phyloP scores from a whole-genome alignment of 345 rosid genomes.

The Trapa bicornis region DNA sequence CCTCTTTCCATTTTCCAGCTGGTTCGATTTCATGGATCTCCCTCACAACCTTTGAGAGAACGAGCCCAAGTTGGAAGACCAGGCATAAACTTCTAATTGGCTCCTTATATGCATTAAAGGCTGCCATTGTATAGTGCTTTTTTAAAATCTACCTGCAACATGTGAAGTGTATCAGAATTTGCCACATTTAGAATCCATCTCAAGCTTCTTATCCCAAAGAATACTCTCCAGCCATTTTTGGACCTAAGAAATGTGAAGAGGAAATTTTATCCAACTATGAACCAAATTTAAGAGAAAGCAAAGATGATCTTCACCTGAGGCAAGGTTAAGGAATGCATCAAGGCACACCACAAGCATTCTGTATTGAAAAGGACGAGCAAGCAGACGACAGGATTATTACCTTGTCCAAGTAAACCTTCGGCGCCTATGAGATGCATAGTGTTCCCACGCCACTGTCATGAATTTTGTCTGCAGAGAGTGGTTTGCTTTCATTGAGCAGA shows the following conservation, averaged over 20 bases:
- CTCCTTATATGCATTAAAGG: not conserved
- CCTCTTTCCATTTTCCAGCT: constrained; percentile 56
- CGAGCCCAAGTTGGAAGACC: not conserved
- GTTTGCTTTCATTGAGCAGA: constrained; percentile 50
- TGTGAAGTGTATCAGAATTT: constrained; percentile 67
- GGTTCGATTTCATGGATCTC: constrained; percentile 90
- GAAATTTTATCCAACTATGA: not conserved
- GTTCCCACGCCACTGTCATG: constrained; percentile 76
- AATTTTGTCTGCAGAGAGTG: constrained; percentile 43
- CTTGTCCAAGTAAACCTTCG: constrained; percentile 58
- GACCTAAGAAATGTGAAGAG: constrained; percentile 25
- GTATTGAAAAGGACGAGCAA: not conserved
- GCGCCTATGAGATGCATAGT: constrained; percentile 50
- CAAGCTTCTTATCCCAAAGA: constrained; percentile 75
- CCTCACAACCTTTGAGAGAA: constrained; percentile 60
- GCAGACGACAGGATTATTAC: constrained; percentile 17
- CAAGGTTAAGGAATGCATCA: too few relatives aligned
- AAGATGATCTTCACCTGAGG: too few relatives aligned
- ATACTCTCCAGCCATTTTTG: constrained; percentile 88
- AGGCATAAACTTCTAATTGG: not conserved
- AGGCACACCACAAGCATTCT: not conserved
- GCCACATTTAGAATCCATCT: constrained; percentile 53
- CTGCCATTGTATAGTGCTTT: not conserved
- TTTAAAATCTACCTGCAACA: constrained; percentile 54
- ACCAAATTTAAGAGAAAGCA: not conserved